These are phyloP conservation scores for Orbilia blumenaviensis DNA, from an alignment of 2,329 filamentous ascomycete genomes.

Conservation along the genomic window DNA sequence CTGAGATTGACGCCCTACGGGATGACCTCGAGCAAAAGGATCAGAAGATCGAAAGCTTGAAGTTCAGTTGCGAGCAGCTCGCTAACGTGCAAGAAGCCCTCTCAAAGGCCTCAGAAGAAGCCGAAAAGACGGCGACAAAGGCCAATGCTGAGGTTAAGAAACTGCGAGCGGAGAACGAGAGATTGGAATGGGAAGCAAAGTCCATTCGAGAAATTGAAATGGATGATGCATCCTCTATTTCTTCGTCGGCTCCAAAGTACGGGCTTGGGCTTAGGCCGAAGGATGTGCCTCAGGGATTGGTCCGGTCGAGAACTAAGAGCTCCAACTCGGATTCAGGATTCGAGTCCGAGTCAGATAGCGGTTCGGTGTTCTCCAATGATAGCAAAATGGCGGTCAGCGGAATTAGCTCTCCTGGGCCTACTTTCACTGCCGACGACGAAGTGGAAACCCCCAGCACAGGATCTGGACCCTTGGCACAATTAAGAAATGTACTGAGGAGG, in stretches of 20 bases:
- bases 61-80: constrained; percentile 44
- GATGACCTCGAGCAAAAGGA: constrained; percentile 48
- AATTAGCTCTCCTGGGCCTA: constrained; percentile 16
- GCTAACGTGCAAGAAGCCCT: constrained; percentile 46
- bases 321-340: constrained; percentile 54
- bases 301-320: constrained; percentile 36
- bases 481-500: constrained; percentile 44
- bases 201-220: constrained; percentile 31
- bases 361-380: constrained; percentile 46
- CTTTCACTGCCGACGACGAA: constrained; percentile 32
- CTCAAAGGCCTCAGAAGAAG: constrained; percentile 46
- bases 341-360: constrained; percentile 44
- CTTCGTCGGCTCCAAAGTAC: constrained; percentile 22
- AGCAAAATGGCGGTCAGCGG: background rate
- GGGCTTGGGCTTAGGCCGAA: constrained; percentile 18
- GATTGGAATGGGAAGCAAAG: constrained; percentile 33
- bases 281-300: constrained; percentile 4
- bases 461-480: constrained; percentile 28
- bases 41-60: constrained; percentile 41
- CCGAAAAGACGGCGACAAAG: constrained; percentile 26
- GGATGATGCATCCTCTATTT: constrained; percentile 31
- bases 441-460: background rate
- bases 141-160: constrained; percentile 47
- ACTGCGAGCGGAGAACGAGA: constrained; percentile 33
- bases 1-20: constrained; percentile 33